Conservation (phyloP, 441 rosid genomes). For the Corymbia citriodora region DNA sequence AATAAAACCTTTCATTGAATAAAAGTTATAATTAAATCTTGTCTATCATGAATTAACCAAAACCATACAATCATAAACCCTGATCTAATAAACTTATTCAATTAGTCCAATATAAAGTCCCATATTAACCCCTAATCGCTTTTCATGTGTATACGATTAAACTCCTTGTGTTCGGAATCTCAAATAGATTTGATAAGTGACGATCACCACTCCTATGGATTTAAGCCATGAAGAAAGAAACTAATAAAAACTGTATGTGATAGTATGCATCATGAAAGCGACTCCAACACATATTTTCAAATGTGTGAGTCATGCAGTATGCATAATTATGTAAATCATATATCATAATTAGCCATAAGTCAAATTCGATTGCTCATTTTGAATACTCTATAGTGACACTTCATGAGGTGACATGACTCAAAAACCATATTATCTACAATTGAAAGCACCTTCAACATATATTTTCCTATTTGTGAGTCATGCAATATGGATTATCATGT, state of each 20-base stretch:
- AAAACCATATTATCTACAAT: neutral
- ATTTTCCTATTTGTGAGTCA: too few species aligned
- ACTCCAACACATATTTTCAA: neutral
- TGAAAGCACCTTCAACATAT: too few species aligned
- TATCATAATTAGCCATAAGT: neutral
- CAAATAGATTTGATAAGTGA: neutral
- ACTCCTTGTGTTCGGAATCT: neutral
- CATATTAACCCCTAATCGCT: neutral
- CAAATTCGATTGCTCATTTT: neutral
- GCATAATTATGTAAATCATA: neutral
- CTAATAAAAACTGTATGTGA: neutral
- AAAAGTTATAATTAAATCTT: too few species aligned
- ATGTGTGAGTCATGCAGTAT: neutral
- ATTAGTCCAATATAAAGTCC: neutral
- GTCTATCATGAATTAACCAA: neutral
- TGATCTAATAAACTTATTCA: neutral
- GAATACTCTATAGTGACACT: neutral
- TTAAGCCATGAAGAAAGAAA: neutral
- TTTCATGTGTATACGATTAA: neutral
- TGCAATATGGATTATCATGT: too few species aligned
- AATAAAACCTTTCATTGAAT: neutral
- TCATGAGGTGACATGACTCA: neutral
- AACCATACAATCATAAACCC: neutral
- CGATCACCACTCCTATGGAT: neutral
- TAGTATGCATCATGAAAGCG: neutral